These are phyloP conservation scores for Datisca glomerata DNA, from an alignment of 306 rosid genomes.

Conservation along the genomic window DNA sequence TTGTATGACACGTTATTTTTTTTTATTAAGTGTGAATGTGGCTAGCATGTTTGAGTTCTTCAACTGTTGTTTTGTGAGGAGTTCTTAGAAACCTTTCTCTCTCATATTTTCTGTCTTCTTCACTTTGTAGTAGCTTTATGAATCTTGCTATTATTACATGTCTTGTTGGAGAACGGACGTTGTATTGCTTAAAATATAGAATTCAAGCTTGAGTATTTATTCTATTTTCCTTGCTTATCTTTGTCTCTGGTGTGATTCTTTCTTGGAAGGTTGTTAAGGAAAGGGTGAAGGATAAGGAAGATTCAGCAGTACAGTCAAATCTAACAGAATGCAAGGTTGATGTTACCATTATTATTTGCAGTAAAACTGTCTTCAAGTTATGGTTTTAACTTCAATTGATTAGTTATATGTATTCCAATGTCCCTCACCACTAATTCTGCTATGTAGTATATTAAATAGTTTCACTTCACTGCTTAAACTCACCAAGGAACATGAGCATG, in stretches of 20 bases:
- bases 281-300: constrained; percentile 36
- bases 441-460: neutral
- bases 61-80: too few relatives aligned
- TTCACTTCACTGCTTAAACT: neutral
- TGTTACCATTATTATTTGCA: constrained; percentile 2
- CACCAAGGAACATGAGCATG: neutral
- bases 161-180: constrained; percentile 1
- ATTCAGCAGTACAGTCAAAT: constrained; percentile 37
- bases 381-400: neutral
- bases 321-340: constrained; percentile 86
- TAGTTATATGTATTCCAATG: neutral
- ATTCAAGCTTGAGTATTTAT: neutral
- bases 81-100: too few relatives aligned
- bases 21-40: too few relatives aligned
- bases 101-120: too few relatives aligned
- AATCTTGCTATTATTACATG: neutral
- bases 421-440: neutral
- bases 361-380: constrained; percentile 14
- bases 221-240: neutral
- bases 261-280: constrained; percentile 43
- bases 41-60: too few relatives aligned
- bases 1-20: too few relatives aligned
- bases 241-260: constrained; percentile 11
- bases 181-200: neutral
- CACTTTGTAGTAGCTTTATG: neutral